phyloP scores from a whole-genome alignment of 1,284 basidiomycete species.

The Leccinum fuscescens region DNA sequence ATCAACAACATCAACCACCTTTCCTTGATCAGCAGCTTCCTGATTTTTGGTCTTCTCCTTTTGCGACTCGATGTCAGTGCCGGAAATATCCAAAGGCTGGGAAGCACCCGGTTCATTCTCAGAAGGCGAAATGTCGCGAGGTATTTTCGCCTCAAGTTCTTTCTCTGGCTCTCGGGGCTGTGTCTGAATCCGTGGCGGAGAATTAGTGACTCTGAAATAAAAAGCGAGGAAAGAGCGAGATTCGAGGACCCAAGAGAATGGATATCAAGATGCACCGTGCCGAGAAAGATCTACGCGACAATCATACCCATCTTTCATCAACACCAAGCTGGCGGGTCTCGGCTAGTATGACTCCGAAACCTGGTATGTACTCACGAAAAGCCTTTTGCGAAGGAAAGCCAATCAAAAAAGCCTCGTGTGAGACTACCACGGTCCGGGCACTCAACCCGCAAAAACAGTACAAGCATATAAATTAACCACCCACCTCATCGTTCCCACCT shows the following conservation, averaged over 20 bases:
- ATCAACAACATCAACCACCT: not conserved
- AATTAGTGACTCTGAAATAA: constrained; percentile 11
- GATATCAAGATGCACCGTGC: not conserved
- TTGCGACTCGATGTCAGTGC: not conserved
- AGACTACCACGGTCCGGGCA: not conserved
- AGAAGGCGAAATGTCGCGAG: not conserved
- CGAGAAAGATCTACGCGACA: not conserved
- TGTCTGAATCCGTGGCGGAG: not conserved
- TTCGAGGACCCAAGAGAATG: not conserved
- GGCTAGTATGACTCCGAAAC: not conserved
- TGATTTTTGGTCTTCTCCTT: constrained; percentile 1
- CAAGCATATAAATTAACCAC: constrained; percentile 4
- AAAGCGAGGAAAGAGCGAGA: not conserved
- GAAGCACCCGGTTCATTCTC: not conserved
- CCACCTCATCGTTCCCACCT: constrained; percentile 20
- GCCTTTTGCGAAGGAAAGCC: not conserved
- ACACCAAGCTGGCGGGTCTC: not conserved
- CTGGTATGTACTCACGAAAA: not conserved
- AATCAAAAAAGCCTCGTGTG: not conserved
- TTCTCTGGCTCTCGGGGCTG: constrained; percentile 5
- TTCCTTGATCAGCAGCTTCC: not conserved
- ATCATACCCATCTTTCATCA: not conserved
- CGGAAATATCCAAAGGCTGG: not conserved
- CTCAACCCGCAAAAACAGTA: not conserved
- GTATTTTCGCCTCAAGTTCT: not conserved